Conservation (phyloP, 768 basidiomycete species). For the Xerocomellus intermedius region DNA sequence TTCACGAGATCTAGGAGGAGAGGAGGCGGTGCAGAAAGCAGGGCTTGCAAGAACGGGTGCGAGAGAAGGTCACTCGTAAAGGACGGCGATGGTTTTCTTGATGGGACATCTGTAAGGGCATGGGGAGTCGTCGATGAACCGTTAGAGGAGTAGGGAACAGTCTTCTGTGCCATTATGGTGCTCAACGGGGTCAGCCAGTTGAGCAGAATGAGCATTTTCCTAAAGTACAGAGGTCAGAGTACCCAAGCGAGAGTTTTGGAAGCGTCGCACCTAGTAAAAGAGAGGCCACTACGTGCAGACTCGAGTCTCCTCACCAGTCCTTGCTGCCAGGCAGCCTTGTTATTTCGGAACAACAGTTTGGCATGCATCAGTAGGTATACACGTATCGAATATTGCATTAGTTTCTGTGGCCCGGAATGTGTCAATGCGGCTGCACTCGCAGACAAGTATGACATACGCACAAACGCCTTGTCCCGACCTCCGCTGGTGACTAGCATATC, state of each 20-base stretch:
- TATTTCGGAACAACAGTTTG: slow-evolving; percentile 48
- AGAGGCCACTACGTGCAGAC: slow-evolving; percentile 56
- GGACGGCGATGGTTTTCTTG: slow-evolving; percentile 3
- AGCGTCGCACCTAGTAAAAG: slow-evolving; percentile 63
- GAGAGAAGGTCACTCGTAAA: slow-evolving; percentile 28
- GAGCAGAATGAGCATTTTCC: slow-evolving; percentile 79
- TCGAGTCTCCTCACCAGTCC: slow-evolving; percentile 59
- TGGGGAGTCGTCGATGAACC: slow-evolving; percentile 27
- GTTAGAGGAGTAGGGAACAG: slow-evolving; percentile 54
- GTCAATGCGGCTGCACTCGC: not conserved
- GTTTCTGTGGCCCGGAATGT: slow-evolving; percentile 52
- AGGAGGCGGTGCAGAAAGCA: slow-evolving; percentile 80
- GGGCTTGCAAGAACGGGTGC: slow-evolving; percentile 67
- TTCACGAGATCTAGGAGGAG: slow-evolving; percentile 77
- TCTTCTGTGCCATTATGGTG: slow-evolving; percentile 66
- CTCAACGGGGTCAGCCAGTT: slow-evolving; percentile 82
- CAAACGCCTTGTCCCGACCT: slow-evolving; percentile 84
- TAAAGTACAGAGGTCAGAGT: slow-evolving; percentile 29
- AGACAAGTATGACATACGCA: slow-evolving; percentile 38
- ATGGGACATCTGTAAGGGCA: slow-evolving; percentile 12
- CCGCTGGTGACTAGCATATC: slow-evolving; percentile 76
- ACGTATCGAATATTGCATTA: slow-evolving; percentile 80
- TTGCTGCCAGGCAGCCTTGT: slow-evolving; percentile 47
- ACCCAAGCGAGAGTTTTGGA: not conserved
- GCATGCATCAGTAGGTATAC: slow-evolving; percentile 72